phyloP scores from a whole-genome alignment of 2,329 filamentous ascomycete species.

The Laburnicola sp. region DNA sequence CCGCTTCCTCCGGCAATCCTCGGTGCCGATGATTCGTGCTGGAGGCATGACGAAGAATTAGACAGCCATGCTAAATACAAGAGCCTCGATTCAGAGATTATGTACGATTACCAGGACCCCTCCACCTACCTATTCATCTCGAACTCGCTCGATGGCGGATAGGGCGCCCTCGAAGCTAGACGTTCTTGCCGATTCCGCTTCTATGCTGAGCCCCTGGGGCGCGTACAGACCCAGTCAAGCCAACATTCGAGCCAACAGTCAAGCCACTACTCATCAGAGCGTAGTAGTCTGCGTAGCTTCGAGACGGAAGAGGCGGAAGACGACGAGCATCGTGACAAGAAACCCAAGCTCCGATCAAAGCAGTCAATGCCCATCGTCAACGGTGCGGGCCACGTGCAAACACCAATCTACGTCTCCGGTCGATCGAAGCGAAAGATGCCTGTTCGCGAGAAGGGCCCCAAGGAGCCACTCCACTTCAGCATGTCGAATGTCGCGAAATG shows the following conservation, averaged over 20 bases:
- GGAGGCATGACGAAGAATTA: constrained; percentile 46
- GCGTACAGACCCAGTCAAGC: constrained; percentile 34
- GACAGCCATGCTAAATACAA: constrained; percentile 43
- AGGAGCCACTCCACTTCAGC: constrained; percentile 46
- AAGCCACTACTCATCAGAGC: constrained; percentile 37
- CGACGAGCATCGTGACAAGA: constrained; percentile 47
- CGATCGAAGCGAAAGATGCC: constrained; percentile 49
- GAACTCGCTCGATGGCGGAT: constrained; percentile 45
- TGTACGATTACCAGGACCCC: constrained; percentile 49
- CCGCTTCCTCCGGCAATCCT: constrained; percentile 39
- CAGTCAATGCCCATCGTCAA: constrained; percentile 40
- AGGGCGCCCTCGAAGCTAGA: constrained; percentile 44
- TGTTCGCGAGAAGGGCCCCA: constrained; percentile 42
- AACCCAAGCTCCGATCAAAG: constrained; percentile 45
- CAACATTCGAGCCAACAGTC: too few species aligned
- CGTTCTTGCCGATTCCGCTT: constrained; percentile 44
- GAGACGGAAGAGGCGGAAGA: constrained; percentile 40
- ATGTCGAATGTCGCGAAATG: constrained; percentile 43
- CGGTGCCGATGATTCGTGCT: constrained; percentile 43
- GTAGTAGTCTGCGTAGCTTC: constrained; percentile 43
- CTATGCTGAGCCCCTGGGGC: constrained; percentile 41
- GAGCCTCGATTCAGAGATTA: constrained; percentile 46
- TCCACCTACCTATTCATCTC: constrained; percentile 48
- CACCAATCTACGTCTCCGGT: constrained; percentile 46
- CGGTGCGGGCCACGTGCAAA: constrained; percentile 25